These are phyloP conservation scores for Hanseniaspora guilliermondii DNA, from an alignment of 805 yeast species.

Conservation along the genomic window DNA sequence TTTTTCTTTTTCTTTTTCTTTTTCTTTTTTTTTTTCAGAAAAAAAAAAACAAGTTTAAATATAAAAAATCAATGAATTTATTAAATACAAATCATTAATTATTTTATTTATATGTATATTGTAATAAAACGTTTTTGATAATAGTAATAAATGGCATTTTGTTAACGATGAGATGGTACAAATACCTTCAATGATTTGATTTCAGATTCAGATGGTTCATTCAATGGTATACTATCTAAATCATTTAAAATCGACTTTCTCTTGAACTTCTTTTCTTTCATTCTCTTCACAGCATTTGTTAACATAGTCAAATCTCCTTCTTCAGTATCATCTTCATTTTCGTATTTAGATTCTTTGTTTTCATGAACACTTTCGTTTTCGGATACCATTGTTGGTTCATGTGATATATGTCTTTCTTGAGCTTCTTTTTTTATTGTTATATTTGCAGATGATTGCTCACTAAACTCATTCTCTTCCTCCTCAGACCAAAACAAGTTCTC, in stretches of 20 bases:
- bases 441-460: neutral
- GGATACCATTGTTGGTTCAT: neutral
- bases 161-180: conserved; percentile 9
- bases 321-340: neutral
- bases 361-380: neutral
- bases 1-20: no score
- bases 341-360: no score
- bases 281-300: conserved; percentile 4
- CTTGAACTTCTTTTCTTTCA: conserved; percentile 7
- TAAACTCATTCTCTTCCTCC: neutral
- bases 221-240: neutral
- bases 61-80: neutral
- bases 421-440: neutral
- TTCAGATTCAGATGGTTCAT: neutral
- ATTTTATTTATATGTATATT: neutral
- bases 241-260: neutral
- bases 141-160: no score
- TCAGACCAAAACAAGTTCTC: conserved; percentile 2
- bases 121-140: no score
- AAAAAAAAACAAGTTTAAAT: neutral
- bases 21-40: neutral
- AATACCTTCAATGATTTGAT: neutral
- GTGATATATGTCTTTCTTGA: neutral
- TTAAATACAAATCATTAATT: no score
- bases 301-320: conserved; percentile 10